Evolutionary conservation across 805 yeast species (phyloP).

Genomic region (Lipomyces orientalis): DNA sequence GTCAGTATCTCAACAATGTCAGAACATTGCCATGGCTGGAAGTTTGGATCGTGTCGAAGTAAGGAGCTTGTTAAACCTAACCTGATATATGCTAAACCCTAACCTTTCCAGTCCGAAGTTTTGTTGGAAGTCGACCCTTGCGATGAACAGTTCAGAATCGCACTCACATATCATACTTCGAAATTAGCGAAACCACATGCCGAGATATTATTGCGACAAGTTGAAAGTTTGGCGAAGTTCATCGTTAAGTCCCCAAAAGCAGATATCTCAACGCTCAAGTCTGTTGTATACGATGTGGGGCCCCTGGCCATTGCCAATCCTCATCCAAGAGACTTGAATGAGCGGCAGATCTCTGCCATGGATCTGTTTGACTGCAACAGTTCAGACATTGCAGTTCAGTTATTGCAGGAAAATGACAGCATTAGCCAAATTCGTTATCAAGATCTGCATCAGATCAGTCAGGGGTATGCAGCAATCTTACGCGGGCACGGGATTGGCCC

Average conservation of each 20-base stretch:
- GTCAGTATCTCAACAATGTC: slow-evolving; percentile 3
- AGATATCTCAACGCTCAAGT: background rate
- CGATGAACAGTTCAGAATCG: background rate
- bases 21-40: background rate
- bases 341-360: background rate
- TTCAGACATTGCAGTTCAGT: slow-evolving; percentile 19
- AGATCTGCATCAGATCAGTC: slow-evolving; percentile 1
- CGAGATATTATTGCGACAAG: slow-evolving; percentile 1
- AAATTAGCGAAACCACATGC: slow-evolving; percentile 11
- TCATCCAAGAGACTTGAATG: slow-evolving; percentile 15
- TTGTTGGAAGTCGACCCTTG: slow-evolving; percentile 24
- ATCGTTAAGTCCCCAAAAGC: background rate
- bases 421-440: background rate
- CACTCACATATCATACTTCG: slow-evolving; percentile 22
- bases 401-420: background rate
- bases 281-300: background rate
- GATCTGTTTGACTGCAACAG: slow-evolving; percentile 17
- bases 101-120: slow-evolving; percentile 17
- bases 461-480: slow-evolving; percentile 3
- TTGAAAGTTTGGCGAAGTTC: slow-evolving; percentile 4
- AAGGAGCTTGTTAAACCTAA: background rate
- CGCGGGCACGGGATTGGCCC: slow-evolving; percentile 5
- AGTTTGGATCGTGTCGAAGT: slow-evolving; percentile 25
- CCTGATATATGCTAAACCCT: background rate
- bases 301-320: slow-evolving; percentile 20